Conservation (phyloP, 768 basidiomycete species). For the Mycena sanguinolenta region DNA sequence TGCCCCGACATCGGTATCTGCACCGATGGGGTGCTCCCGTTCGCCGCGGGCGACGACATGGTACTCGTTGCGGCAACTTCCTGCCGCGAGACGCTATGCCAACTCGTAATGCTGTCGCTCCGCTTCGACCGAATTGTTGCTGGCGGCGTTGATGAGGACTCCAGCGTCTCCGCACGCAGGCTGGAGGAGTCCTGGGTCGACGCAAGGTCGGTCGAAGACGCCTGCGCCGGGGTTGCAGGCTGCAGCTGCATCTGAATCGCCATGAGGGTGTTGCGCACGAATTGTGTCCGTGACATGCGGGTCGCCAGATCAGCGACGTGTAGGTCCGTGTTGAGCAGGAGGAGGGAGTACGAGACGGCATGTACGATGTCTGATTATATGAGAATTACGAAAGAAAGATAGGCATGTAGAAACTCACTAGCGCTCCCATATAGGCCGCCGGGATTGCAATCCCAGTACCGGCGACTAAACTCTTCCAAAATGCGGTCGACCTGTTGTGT, state of each 20-base stretch:
- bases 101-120: slow-evolving; percentile 88
- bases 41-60: slow-evolving; percentile 52
- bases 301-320: slow-evolving; percentile 92
- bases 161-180: slow-evolving; percentile 65
- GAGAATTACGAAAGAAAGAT: slow-evolving; percentile 1
- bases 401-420: slow-evolving; percentile 63
- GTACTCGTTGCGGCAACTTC: slow-evolving; percentile 42
- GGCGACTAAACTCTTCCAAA: slow-evolving; percentile 88
- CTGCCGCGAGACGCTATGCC: slow-evolving; percentile 77
- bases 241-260: slow-evolving; percentile 87
- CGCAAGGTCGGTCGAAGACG: slow-evolving; percentile 70
- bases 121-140: slow-evolving; percentile 67
- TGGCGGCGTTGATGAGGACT: slow-evolving; percentile 36
- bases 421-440: slow-evolving; percentile 84
- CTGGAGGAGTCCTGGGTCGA: slow-evolving; percentile 76
- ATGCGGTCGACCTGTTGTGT: slow-evolving; percentile 99
- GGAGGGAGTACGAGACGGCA: slow-evolving; percentile 90
- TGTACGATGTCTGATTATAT: slow-evolving; percentile 85
- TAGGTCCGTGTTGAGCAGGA: slow-evolving; percentile 96
- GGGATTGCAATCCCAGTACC: slow-evolving; percentile 95
- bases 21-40: slow-evolving; percentile 76
- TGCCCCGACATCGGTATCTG: slow-evolving; percentile 62
- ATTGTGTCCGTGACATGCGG: slow-evolving; percentile 93
- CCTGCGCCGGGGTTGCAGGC: slow-evolving; percentile 53
- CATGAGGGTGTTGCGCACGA: slow-evolving; percentile 91